Evolutionary conservation across 306 rosid genomes (phyloP), one percentile per base, ranked within the genome.

Genomic region (Begonia masoniana): DNA sequence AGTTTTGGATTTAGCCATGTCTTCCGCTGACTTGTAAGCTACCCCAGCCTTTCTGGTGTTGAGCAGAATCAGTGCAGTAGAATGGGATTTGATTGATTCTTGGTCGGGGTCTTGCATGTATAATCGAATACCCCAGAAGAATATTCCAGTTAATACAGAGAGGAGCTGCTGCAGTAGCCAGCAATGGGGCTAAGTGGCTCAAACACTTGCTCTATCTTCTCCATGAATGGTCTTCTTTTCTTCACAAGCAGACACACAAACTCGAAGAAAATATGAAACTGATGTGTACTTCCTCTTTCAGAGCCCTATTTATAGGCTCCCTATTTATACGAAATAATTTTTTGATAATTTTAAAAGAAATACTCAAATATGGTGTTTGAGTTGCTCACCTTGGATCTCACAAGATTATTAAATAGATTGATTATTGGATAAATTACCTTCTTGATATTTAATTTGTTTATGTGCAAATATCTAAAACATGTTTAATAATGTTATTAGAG

Each of bases 111-210:
- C 66, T 63, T 77, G 68, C 82, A 83, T 80, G 67, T 75, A 77
- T 42, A 80, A 46, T 10, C 85, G 66, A 21, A 62, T 66, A 3
- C 78, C 94, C 12, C 51, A 61, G 50, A 77, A 72, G 24, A 74
- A 54, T 13, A 73, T 53, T 68, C 87, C 82, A 10, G 73, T 47
- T 0, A 75, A 21, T 23, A 75, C 82, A 82, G 19, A 9, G 12
- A 62, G 7, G 74, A 56, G 60, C 77, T 79, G 55, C 65, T 71
- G 14, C 76, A 74, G 63, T 76, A 82, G 42, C 69, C 81, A 45
- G 81, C 83, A 55, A 52, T 5, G 12, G 86, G 86, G 69, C 92
- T 82, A 41, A 74, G 78, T n/a, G 92, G 78, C 53, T 61, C 69
- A 12, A 39, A 62, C 17, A 2, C 17, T 54, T 54, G 43, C 17